phyloP scores from a whole-genome alignment of 2,329 filamentous ascomycete genomes.

The Emergomyces orientalis region DNA sequence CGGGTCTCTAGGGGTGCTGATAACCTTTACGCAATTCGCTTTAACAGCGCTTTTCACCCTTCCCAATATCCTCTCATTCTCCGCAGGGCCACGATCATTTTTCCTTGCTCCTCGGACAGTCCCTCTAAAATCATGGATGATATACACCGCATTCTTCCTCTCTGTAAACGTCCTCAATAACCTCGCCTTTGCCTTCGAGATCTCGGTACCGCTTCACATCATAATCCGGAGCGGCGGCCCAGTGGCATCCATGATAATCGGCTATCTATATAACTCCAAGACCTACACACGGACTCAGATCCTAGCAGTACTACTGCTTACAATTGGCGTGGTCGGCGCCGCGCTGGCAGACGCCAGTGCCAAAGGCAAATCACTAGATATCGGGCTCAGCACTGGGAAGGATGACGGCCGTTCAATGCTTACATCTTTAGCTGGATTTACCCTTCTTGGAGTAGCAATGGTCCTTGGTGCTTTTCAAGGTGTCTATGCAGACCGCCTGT shows the following conservation, averaged over 20 bases:
- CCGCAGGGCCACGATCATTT: constrained; percentile 51
- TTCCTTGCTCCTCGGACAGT: constrained; percentile 70
- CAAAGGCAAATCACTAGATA: constrained; percentile 49
- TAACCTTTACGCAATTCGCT: constrained; percentile 82
- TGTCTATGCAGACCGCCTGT: constrained; percentile 86
- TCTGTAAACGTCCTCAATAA: constrained; percentile 94
- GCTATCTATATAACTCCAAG: constrained; percentile 69
- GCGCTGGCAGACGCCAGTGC: constrained; percentile 81
- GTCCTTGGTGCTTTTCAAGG: constrained; percentile 89
- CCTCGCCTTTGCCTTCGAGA: constrained; percentile 92
- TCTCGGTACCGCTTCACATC: constrained; percentile 93
- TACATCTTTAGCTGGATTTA: constrained; percentile 54
- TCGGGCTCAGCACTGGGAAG: constrained; percentile 27
- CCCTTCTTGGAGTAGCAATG: constrained; percentile 79
- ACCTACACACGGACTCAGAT: constrained; percentile 72
- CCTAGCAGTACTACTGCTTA: constrained; percentile 71
- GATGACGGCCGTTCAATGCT: constrained; percentile 30
- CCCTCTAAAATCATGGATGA: constrained; percentile 71
- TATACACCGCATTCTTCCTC: constrained; percentile 87
- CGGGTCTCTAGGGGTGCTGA: constrained; percentile 55
- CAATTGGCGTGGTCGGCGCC: constrained; percentile 73
- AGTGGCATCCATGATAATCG: constrained; percentile 90
- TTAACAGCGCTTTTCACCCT: constrained; percentile 73
- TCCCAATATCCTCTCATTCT: constrained; percentile 61
- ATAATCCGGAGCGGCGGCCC: constrained; percentile 91